These are phyloP conservation scores for Raphanus hybrid DNA, from an alignment of 441 rosid species.

Conservation along the genomic window DNA sequence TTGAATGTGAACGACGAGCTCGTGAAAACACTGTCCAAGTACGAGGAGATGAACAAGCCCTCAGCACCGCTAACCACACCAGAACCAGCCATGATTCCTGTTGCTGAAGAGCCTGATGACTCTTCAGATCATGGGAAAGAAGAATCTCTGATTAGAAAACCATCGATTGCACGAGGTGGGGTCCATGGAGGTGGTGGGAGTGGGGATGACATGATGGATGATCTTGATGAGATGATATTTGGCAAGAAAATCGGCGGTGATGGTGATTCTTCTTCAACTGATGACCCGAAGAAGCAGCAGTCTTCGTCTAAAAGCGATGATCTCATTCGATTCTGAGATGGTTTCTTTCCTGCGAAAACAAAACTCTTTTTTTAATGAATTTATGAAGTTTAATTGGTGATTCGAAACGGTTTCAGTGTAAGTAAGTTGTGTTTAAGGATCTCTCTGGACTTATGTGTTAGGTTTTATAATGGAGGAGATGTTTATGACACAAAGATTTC, in stretches of 20 bases:
- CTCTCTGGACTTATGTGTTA: conserved; percentile 24
- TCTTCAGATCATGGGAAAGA: conserved; percentile 67
- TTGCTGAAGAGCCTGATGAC: conserved; percentile 83
- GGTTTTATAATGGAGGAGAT: conserved; percentile 24
- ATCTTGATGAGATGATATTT: conserved; percentile 97
- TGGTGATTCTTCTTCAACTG: conserved; percentile 49
- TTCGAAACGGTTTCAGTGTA: conserved; percentile 87
- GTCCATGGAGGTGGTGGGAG: conserved; percentile 61
- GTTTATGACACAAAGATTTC: not conserved
- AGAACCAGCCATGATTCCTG: conserved; percentile 95
- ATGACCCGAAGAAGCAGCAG: conserved; percentile 66
- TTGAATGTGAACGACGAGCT: conserved; percentile 85
- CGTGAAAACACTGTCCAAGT: conserved; percentile 74
- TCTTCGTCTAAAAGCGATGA: conserved; percentile 67
- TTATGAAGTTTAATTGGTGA: conserved; percentile 70
- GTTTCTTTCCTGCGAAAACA: conserved; percentile 48
- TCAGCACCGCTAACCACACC: conserved; percentile 48
- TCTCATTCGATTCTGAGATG: conserved; percentile 55
- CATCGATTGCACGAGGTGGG: conserved; percentile 57
- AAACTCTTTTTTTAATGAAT: conserved; percentile 33
- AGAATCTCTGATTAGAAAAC: conserved; percentile 70
- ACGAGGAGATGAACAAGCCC: conserved; percentile 72
- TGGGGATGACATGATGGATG: conserved; percentile 90
- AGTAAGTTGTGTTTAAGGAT: conserved; percentile 67
- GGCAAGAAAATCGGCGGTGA: conserved; percentile 76